Evolutionary conservation across 176 grass and related monocot species (phyloP), one percentile per base, ranked within the genome.

Genomic region (Aechmea fasciata): DNA sequence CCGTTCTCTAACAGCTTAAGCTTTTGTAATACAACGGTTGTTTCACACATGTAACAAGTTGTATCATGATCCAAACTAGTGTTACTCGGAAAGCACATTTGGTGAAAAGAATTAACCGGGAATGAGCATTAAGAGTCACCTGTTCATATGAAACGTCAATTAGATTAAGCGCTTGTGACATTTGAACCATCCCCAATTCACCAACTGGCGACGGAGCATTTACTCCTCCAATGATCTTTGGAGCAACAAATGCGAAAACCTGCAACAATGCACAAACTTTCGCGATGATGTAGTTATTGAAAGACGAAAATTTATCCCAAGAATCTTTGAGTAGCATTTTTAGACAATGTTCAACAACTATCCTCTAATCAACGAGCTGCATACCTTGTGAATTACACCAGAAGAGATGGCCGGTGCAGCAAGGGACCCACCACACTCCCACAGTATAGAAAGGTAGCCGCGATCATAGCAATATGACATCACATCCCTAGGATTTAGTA

Each of bases 401-500:
- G 86, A 62, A 49, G 86, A 90, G 83, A 97, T 92, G 80, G 89
- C 89, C 78, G 89, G 80, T 63, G 93, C 89, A 54, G 93, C 66
- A 55, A 97, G 77, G 25, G 74, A 79, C 12, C 93, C 93, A 83
- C 93, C 93, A 49, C 93, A 97, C 72, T 97, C 93, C 93, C 93
- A 97, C 76, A 97, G 74, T 65, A 97, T 51, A 9, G 89, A 92
- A 57, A 97, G 88, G 72, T 90, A 97, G 17, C 89, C 86, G 77
- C 93, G 89, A 41, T 97, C 89, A 67, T 90, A 90, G 52, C 89
- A 97, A 83, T 92, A 97, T 25, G 79, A 72, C 93, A 97, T 97
- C 49, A 97, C 84, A 83, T 87, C 86, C 69, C 86, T 90, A 47
- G 88, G 86, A 82, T 89, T 97, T 33, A 97, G 61, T 83, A 97